phyloP scores from a whole-genome alignment of 1,284 basidiomycete species.

The Ustilago trichophora region DNA sequence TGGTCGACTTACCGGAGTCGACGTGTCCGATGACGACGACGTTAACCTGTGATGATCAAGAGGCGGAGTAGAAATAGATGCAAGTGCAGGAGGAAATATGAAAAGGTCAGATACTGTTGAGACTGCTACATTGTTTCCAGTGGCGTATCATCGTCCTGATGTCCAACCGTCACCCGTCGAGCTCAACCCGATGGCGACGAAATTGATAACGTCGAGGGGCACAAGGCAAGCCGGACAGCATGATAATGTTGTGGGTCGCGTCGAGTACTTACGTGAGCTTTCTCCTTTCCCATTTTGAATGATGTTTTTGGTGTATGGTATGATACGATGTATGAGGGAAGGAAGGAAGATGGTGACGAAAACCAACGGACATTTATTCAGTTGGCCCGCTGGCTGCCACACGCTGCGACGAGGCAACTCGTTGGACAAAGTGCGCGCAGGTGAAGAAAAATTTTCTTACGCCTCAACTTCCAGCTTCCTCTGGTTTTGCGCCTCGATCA shows the following conservation, averaged over 20 bases:
- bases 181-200: conserved; percentile 3
- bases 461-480: conserved; percentile 27
- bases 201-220: not conserved
- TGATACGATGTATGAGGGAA: conserved; percentile 50
- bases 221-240: not conserved
- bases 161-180: too few relatives aligned
- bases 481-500: conserved; percentile 25
- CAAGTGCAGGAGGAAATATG: too few relatives aligned
- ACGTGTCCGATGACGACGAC: conserved; percentile 66
- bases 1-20: conserved; percentile 66
- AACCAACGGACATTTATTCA: conserved; percentile 30
- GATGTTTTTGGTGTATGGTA: conserved; percentile 35
- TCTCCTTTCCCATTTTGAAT: conserved; percentile 61
- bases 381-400: conserved; percentile 12
- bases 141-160: too few relatives aligned
- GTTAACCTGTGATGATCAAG: conserved; percentile 65
- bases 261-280: conserved; percentile 52
- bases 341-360: conserved; percentile 30
- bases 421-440: conserved; percentile 8
- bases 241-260: not conserved
- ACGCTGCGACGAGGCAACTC: not conserved
- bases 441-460: conserved; percentile 45
- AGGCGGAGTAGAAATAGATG: too few relatives aligned
- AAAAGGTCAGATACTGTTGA: too few relatives aligned
- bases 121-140: too few relatives aligned